Base-by-base conservation (phyloP, 345 rosid genomes). In the Chamaenerion angustifolium region DNA sequence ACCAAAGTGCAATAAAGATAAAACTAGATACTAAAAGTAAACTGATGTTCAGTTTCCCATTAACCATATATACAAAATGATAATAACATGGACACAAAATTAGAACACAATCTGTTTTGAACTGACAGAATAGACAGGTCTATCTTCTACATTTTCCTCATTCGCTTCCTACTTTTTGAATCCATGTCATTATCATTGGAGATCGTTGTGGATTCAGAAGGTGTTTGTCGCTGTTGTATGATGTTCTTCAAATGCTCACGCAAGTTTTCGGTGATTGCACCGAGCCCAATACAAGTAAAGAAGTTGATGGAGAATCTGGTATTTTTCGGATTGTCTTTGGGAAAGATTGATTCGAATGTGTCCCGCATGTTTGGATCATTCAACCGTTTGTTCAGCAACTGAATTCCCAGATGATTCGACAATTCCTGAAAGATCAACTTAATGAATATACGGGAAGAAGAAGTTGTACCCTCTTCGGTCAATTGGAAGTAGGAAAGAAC, bases 401-500 rank as follows among this genome's bases (percentile, higher is more conserved):
- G 85, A 17, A 87, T 87, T 52, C 96, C 95, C 57, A 87, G 79
- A 61, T 87, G 98, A 69, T 87, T 93, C 0, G 88, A 82, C 71
- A 87, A 45, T 56, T 92, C 98, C 98, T 90, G 87, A 64, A 92
- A 92, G 37, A 92, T 96, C 62, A 84, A 87, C 80, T 92, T 87
- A 56, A 92, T 84, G 63, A 92, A 92, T 49, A 92, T 87, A 53
- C 95, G 83, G 0, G 95, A 87, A 3, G 93, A 87, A 12, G 96
- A 92, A 58, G 98, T 87, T 7, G 90, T 87, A 56, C 87, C 96
- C 70, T 87, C 95, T 56, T 92, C 98, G 1, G 93, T 87, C 65
- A 87, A 62, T 10, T 83, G 83, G 40, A 87, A 77, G 55, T 84
- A 84, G 42, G 98, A 77, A 46, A 92, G 58, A 44, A 78, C 95